Evolutionary conservation across 2,329 filamentous ascomycete species (phyloP), one percentile per base, ranked within the genome.

Genomic region (Fusarium setosum): DNA sequence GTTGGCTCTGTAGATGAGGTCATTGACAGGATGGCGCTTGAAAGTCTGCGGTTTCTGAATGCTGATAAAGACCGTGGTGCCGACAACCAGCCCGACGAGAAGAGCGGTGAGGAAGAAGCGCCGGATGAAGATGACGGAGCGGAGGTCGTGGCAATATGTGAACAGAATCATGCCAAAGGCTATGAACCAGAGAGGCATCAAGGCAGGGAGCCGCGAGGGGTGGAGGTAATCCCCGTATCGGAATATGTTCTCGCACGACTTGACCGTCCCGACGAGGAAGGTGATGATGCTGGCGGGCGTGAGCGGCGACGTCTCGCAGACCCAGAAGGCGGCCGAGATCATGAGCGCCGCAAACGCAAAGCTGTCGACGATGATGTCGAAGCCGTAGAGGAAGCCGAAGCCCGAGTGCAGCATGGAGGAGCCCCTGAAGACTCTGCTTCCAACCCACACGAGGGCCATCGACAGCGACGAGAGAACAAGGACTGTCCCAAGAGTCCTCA

Each of bases 341-440:
- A 82, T 64, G 21, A 86, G 74, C 2, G 75, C 65, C 3, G 82
- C 78, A 34, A 86, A 76, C 2, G 79, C 74, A 29, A 84, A 64
- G 59, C 84, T 82, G 54, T 85, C 84, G 17, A 80, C 77, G 15
- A 85, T 70, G 15, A 83, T 74, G 55, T 86, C 83, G 59, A 85
- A 84, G 3, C 80, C 67, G 55, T 84, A 84, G 3, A 86, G 68
- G 26, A 81, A 79, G 48, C 79, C 80, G 31, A 84, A 76, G 5
- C 78, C 77, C 35, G 74, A 42, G 18, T 72, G 67, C 9, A 71
- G 50, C 24, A 57, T 55, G 11, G 57, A 55, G 4, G 64, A 56
- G 4, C 69, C 68, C 4, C 65, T 64, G 34, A 77, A 73, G 4
- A 80, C 47, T 13, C 74, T 72, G 4, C 72, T 72, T 2, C 71